A percentile compares a stretch with the other conserved stretches of the same genome.
Conservation (phyloP, 2,329 filamentous ascomycete genomes). For the Metarhizium rileyi region DNA sequence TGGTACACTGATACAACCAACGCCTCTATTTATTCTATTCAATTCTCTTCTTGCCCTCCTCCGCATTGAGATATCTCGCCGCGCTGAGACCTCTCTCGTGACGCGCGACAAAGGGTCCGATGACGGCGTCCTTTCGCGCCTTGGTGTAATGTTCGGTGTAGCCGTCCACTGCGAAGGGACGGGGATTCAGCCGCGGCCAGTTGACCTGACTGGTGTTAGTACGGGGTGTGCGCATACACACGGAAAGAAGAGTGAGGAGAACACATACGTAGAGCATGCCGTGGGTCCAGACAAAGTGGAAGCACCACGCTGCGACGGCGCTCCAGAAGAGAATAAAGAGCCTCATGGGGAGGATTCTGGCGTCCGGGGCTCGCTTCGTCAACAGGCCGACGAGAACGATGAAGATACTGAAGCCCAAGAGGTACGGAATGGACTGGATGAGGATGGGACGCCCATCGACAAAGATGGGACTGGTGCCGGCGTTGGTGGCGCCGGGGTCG, state of each 20-base stretch:
- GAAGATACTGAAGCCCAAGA: constrained; percentile 78
- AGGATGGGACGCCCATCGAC: constrained; percentile 75
- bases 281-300: constrained; percentile 69
- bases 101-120: constrained; percentile 58
- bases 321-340: constrained; percentile 76
- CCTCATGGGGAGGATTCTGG: constrained; percentile 70
- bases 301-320: constrained; percentile 57
- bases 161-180: constrained; percentile 75
- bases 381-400: constrained; percentile 68
- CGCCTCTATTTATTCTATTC: constrained; percentile 48
- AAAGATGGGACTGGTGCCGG: constrained; percentile 67
- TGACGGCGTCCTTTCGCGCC: constrained; percentile 70
- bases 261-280: constrained; percentile 87
- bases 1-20: not conserved
- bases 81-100: constrained; percentile 82
- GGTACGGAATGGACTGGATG: constrained; percentile 88
- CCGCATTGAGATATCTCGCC: constrained; percentile 70
- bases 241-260: constrained; percentile 4
- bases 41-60: constrained; percentile 98
- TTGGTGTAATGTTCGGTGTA: constrained; percentile 79
- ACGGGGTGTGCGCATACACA: constrained; percentile 3
- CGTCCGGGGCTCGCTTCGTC: constrained; percentile 60
- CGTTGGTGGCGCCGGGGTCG: constrained; percentile 60
- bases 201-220: constrained; percentile 57
- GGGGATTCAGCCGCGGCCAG: constrained; percentile 93